These are phyloP conservation scores for Diversispora eburnea DNA, from an alignment of 192 early-diverging fungal species.

Conservation along the genomic window DNA sequence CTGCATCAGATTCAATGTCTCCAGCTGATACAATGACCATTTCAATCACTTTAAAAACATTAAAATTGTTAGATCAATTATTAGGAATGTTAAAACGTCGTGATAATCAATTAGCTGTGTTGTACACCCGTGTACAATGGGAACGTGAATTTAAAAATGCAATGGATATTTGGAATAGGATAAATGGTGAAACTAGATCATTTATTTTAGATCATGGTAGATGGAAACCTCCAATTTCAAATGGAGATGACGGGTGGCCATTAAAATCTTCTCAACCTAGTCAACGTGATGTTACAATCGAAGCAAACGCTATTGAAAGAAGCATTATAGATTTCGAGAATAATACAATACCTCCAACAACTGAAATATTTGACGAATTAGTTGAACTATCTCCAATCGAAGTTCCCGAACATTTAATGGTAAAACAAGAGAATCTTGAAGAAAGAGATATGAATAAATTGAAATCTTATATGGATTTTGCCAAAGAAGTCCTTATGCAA, in stretches of 20 bases:
- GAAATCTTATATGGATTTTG: conserved; percentile 33
- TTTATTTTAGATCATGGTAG: conserved; percentile 31
- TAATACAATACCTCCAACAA: conserved; percentile 33
- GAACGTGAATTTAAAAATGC: conserved; percentile 36
- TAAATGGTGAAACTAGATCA: conserved; percentile 20
- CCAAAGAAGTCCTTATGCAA: conserved; percentile 39
- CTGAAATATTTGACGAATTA: conserved; percentile 41
- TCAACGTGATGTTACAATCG: conserved; percentile 9
- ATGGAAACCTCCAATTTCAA: conserved; percentile 11
- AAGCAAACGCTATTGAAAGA: conserved; percentile 24
- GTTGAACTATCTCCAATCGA: conserved; percentile 34
- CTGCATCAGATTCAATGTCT: conserved; percentile 30
- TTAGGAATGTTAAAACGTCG: conserved; percentile 33
- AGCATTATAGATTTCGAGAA: conserved; percentile 32
- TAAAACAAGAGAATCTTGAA: conserved; percentile 37
- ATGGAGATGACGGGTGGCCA: conserved; percentile 24
- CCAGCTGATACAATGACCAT: conserved; percentile 49
- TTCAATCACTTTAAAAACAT: conserved; percentile 42
- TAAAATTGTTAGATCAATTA: conserved; percentile 39
- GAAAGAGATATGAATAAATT: conserved; percentile 33
- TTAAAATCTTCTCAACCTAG: neutral
- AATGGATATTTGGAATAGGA: conserved; percentile 24
- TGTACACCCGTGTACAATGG: conserved; percentile 39
- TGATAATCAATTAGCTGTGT: conserved; percentile 35
- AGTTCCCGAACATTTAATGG: conserved; percentile 36